Evolutionary conservation across 1,284 basidiomycete species (phyloP), one percentile per base, ranked within the genome.

Genomic region (Mycosarcoma mackinlayi): DNA sequence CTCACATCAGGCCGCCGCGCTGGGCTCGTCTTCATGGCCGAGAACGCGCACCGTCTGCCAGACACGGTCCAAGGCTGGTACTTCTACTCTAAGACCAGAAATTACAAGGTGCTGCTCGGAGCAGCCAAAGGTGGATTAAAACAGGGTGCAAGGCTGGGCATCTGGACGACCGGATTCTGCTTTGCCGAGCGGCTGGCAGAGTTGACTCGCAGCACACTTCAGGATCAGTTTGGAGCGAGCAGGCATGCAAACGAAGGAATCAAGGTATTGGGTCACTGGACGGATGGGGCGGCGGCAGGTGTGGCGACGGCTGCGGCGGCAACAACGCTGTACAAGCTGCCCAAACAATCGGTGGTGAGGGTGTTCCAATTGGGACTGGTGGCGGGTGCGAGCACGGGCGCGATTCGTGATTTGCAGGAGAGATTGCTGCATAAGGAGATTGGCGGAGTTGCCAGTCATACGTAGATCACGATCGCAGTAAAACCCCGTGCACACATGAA

Each of bases 51-150:
- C 34, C 63, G 79, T 3, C 51, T 72, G 19, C 80, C 80, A 3
- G 71, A 75, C 33, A 82, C 80, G 13, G 79, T 81, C 9, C 80
- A 82, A 31, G 80, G 80, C 6, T 82, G 80, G 80, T 82, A 80
- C 63, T 82, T 82, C 47, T 82, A 82, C 66, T 78, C 78, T 46
- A 82, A 82, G 70, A 82, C 80, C 13, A 82, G 81, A 34, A 79
- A 81, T 55, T 81, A 81, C 64, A 70, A 66, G 41, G 75, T 81
- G 45, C 47, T 81, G 37, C 52, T 80, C 8, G 71, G 74, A 6
- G 80, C 74, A 1, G 58, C 69, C 6, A 68, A 68, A 19, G 76
- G 71, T 10, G 80, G 80, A 1, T 18, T 63, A 4, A 61, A 56
- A n/a, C 65, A 76, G 6, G 78, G 77, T 3, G 35, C 60, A 3